Evolutionary conservation across 768 basidiomycete genomes (phyloP).

Genomic region (Panaeolus cyanescens): DNA sequence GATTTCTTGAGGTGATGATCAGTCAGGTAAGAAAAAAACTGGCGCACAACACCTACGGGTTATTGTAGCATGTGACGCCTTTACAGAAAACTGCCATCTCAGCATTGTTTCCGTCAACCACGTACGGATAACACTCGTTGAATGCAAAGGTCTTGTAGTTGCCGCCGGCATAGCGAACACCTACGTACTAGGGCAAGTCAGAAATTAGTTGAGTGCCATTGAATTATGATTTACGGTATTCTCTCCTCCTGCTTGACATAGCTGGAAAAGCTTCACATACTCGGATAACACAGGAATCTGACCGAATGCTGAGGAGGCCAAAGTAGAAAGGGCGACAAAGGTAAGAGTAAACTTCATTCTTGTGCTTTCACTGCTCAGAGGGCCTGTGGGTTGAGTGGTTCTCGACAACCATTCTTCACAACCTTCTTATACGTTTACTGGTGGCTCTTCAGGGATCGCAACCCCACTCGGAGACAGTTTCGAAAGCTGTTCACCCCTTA

Average conservation of each 20-base stretch:
- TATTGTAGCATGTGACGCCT: constrained; percentile 17
- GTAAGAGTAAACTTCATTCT: background rate
- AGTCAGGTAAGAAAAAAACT: too few species aligned
- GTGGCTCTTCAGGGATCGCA: too few species aligned
- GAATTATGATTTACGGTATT: background rate
- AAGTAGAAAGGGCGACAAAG: background rate
- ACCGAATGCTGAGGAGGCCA: background rate
- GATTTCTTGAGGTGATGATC: too few species aligned
- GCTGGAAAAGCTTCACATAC: background rate
- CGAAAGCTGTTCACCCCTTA: background rate
- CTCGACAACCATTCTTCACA: background rate
- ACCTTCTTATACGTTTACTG: background rate
- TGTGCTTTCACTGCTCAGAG: background rate
- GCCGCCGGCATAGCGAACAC: constrained; percentile 14
- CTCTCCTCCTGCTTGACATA: background rate
- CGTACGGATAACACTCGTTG: constrained; percentile 19
- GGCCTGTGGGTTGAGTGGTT: background rate
- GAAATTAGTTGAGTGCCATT: background rate
- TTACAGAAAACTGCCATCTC: constrained; percentile 24
- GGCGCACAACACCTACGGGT: constrained; percentile 27
- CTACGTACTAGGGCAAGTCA: constrained; percentile 22
- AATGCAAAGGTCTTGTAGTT: constrained; percentile 13
- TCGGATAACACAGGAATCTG: background rate
- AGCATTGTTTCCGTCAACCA: constrained; percentile 10
- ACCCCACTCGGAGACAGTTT: background rate